Evolutionary conservation across 306 rosid genomes (phyloP), one percentile per base, ranked within the genome.

Genomic region (Argentina anserina): DNA sequence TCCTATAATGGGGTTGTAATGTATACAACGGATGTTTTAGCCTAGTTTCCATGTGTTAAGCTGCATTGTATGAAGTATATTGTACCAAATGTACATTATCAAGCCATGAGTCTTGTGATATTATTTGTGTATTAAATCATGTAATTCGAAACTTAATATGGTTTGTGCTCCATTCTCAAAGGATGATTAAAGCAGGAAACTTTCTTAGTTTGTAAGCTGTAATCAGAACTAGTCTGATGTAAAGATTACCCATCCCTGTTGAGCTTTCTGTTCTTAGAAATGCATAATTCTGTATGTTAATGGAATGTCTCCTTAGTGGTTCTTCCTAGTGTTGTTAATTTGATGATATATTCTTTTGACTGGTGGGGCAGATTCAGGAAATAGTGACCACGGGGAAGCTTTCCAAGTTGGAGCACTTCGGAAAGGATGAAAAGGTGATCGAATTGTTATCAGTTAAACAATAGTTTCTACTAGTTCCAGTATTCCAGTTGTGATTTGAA

Each of bases 391-490:
- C 89, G 37, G 97, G 96, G 69, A 94, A 89, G 82, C 78, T 94
- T 65, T 89, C 91, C 28, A 94, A 94, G 80, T 77, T 94, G 87
- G 96, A 91, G 74, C 91, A 91, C 84, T 94, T 91, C 50, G 92
- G 88, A 85, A 84, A 83, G 25, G 96, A 94, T 78, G 96, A 94
- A 78, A 94, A 94, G 96, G 97, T 93, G 88, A 70, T 79, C 8
- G 40, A 62, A 60, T 81, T 74, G 45, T 72, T 73, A 72, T 72
- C 55, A 60, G 20, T 47, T 59, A 50, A 75, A 65, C 65, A 34
- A 14, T 55, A 34, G 6, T 34, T 28, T 53, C 43, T 53, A 23
- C 8, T 6, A 47, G n/a, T n/a, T n/a, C n/a, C n/a, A n/a, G n/a
- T n/a, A n/a, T n/a, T n/a, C n/a, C n/a, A n/a, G n/a, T n/a, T n/a